Percentiles rank a stretch among this genome's conserved stretches.
Conservation (phyloP, 257 asterid species). For the Perilla frutescens region DNA sequence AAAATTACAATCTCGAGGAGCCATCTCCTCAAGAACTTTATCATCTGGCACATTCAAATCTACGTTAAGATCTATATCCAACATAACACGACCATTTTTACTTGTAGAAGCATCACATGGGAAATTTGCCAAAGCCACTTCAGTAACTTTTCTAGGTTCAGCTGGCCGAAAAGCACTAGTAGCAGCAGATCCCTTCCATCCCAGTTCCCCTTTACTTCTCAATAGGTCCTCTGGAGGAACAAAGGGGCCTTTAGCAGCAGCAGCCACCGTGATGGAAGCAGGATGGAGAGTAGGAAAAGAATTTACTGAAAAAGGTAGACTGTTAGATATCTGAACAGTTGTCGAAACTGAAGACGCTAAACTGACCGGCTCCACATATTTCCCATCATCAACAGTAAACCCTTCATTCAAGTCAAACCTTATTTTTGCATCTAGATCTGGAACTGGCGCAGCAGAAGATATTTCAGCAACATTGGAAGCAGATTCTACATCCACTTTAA, state of each 20-base stretch:
- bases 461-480: constrained; percentile 36
- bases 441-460: constrained; percentile 39
- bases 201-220: constrained; percentile 76
- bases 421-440: constrained; percentile 51
- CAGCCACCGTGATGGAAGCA: constrained; percentile 77
- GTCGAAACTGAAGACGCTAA: constrained; percentile 41
- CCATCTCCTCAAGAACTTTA: constrained; percentile 52
- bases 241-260: constrained; percentile 88
- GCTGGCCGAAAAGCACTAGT: constrained; percentile 99
- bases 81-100: constrained; percentile 50
- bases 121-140: constrained; percentile 44
- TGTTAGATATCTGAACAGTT: constrained; percentile 42
- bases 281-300: constrained; percentile 51
- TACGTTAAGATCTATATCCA: constrained; percentile 81
- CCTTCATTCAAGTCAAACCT: constrained; percentile 86
- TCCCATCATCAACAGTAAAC: constrained; percentile 70
- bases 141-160: constrained; percentile 77
- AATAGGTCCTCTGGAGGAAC: constrained; percentile 88
- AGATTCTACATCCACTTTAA: constrained; percentile 37
- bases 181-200: constrained; percentile 98
- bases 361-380: constrained; percentile 56
- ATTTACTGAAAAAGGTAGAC: constrained; percentile 44
- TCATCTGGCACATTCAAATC: constrained; percentile 61
- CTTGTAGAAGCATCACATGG: constrained; percentile 47
- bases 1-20: constrained; percentile 42